Evolutionary conservation across 2,329 filamentous ascomycete genomes (phyloP), one percentile per base, ranked within the genome.

Genomic region (Monosporascus sp.): DNA sequence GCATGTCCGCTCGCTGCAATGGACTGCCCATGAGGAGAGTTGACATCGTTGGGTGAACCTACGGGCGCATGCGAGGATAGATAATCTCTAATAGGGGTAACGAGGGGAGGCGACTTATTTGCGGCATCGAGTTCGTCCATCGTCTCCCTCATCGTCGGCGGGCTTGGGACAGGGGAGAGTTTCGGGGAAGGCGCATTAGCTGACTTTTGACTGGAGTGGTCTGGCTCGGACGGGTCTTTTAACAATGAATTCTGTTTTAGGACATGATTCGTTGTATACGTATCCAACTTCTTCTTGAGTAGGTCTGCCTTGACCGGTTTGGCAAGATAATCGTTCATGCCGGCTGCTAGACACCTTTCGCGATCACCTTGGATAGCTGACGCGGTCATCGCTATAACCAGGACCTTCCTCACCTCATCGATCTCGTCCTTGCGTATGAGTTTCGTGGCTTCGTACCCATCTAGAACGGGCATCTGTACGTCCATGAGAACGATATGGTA

Each of bases 331-430:
- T 97, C 94, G 69, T 97, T 96, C 93, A 97, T 97, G 45, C 93
- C 93, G 1, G 90, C 90, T 48, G 91, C 90, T n/a, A 97, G 75
- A 62, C 93, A 97, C 72, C 96, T 97, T 68, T 97, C 93, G 47
- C 92, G 81, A 67, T 97, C 93, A 18, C 93, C 93, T 67, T 94
- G 89, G 56, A 97, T 97, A 3, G 93, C 93, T 25, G 87, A 92
- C 1, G 93, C 93, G 1, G 93, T 97, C 93, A 97, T 97, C 51
- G 93, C 93, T 62, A 97, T 97, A 48, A 97, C 89, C n/a, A 97
- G 76, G 1, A 95, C 83, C 58, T 89, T 85, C 50, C 89, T 81
- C 11, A 97, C 90, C 7, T 82, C 81, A 37, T 90, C 86, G 54
- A 90, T 81, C 0, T 82, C 69, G 68, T 97, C 91, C 60, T 83